A percentile compares a stretch with the other conserved stretches of the same genome.
Evolutionary conservation across 2,329 filamentous ascomycete species (phyloP).

Genomic region (Lasiodiplodia gonubiensis): DNA sequence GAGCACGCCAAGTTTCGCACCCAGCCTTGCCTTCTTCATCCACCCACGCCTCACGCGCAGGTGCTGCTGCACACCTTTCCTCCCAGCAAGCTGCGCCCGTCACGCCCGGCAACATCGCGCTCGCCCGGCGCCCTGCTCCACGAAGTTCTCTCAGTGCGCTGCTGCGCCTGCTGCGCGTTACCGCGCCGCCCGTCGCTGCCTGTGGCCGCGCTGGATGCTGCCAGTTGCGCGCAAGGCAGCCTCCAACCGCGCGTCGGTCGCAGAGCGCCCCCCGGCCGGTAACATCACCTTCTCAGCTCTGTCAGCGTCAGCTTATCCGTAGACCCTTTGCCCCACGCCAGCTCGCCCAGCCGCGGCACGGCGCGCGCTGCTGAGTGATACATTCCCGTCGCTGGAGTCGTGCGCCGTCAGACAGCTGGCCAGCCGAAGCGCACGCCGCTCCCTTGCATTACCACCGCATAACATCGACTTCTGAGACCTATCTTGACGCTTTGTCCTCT

Average conservation of each 20-base stretch:
- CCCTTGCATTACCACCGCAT: slow-evolving; percentile 28
- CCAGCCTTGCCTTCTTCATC: slow-evolving; percentile 23
- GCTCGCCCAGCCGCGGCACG: slow-evolving; percentile 23
- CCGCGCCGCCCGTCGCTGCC: slow-evolving; percentile 24
- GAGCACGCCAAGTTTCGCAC: slow-evolving; percentile 22
- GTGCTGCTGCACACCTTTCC: neutral
- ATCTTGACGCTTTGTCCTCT: slow-evolving; percentile 27
- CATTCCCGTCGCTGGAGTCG: slow-evolving; percentile 26
- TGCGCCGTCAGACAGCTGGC: slow-evolving; percentile 26
- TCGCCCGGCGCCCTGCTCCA: neutral
- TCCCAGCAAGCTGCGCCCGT: neutral
- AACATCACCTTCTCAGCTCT: slow-evolving; percentile 24
- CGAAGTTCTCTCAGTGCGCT: neutral
- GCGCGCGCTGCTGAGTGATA: slow-evolving; percentile 26
- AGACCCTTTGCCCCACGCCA: slow-evolving; percentile 8
- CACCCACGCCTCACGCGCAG: neutral
- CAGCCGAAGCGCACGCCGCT: slow-evolving; percentile 4
- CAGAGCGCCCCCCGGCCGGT: slow-evolving; percentile 9
- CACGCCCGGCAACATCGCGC: neutral
- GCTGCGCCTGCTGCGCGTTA: slow-evolving; percentile 24
- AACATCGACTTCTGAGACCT: slow-evolving; percentile 27
- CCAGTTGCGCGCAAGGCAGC: slow-evolving; percentile 28
- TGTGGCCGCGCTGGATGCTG: slow-evolving; percentile 28
- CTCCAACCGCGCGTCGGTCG: slow-evolving; percentile 13
- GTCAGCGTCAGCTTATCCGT: slow-evolving; percentile 29